Evolutionary conservation across 2,329 filamentous ascomycete species (phyloP), one percentile per base, ranked within the genome.

Genomic region (Pseudofabraea citricarpa): DNA sequence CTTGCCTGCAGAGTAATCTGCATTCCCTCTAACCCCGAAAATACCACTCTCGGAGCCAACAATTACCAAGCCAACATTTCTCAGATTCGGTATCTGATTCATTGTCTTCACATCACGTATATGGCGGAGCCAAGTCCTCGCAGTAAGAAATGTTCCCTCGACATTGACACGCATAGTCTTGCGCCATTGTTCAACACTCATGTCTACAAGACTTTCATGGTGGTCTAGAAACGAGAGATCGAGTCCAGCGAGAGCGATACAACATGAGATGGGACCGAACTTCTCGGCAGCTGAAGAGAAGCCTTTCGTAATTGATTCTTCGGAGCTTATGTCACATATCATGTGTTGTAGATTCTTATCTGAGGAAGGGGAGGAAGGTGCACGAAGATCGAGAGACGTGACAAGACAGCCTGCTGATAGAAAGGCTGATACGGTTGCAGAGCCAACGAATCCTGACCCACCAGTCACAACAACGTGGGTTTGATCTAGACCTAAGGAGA

Each of bases 1-100:
- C 48, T 74, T 73, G 6, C 58, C 64, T 26, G 68, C 56, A 6
- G 67, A 65, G 45, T 73, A 73, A 19, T 71, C 69, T 5, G 66
- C 61, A 51, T 67, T 67, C 1, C 50, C 56, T n/a, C 64, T 47
- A 31, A 69, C 67, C 6, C 68, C 70, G 50, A 71, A 71, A 37
- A 60, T 56, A 2, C 69, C 69, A 37, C 65, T 65, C 52, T 72
- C 69, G 42, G 63, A 67, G 9, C 70, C 70, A 41, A 73, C 65
- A 24, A 73, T 63, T 18, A 73, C 59, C 29, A 71, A 53, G 21
- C 60, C 59, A 10, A 68, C 60, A 51, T 72, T 71, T 21, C 46
- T 54, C 31, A 58, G 44, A 3, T 48, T 33, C 15, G 40, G 54
- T 33, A 43, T 46, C 12, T 52, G 32, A 18, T 40, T 31, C 9